Evolutionary conservation across 192 early-diverging fungal species (phyloP).

Genomic region (Geranomyces michiganensis): DNA sequence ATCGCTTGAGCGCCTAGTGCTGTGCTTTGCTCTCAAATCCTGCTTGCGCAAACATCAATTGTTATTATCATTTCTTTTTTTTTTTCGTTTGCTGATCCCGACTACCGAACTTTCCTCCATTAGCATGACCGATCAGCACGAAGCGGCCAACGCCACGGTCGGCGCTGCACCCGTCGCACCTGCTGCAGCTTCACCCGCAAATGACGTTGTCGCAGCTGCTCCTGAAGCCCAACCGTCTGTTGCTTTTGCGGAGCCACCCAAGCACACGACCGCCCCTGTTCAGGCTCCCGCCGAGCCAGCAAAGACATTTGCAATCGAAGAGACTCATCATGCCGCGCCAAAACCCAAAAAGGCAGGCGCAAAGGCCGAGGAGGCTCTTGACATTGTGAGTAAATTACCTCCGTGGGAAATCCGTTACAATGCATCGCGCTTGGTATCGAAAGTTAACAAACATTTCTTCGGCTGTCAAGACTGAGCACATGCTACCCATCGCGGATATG

Average conservation of each 20-base stretch:
- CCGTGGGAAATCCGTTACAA: not conserved
- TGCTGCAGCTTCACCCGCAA: too few species aligned
- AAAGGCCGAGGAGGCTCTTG: constrained; percentile 18
- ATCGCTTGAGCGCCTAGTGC: too few species aligned
- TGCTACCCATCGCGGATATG: constrained; percentile 61
- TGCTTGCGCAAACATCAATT: too few species aligned
- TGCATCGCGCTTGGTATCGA: not conserved
- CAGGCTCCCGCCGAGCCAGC: constrained; percentile 3
- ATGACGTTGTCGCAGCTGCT: not conserved
- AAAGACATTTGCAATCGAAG: constrained; percentile 22
- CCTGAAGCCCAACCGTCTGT: constrained; percentile 21
- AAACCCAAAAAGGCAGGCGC: constrained; percentile 19
- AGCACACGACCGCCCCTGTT: not conserved
- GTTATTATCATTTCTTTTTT: too few species aligned
- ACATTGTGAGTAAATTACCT: constrained; percentile 20
- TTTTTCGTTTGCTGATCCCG: too few species aligned
- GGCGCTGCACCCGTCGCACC: too few species aligned
- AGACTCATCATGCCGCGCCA: not conserved
- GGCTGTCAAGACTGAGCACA: constrained; percentile 56
- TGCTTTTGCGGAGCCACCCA: constrained; percentile 29
- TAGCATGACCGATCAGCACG: too few species aligned
- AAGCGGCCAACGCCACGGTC: too few species aligned
- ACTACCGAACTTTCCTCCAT: too few species aligned
- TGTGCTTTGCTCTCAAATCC: too few species aligned
- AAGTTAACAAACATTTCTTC: not conserved